Conservation (phyloP, 1,284 basidiomycete species). For the Marasmius oreades region DNA sequence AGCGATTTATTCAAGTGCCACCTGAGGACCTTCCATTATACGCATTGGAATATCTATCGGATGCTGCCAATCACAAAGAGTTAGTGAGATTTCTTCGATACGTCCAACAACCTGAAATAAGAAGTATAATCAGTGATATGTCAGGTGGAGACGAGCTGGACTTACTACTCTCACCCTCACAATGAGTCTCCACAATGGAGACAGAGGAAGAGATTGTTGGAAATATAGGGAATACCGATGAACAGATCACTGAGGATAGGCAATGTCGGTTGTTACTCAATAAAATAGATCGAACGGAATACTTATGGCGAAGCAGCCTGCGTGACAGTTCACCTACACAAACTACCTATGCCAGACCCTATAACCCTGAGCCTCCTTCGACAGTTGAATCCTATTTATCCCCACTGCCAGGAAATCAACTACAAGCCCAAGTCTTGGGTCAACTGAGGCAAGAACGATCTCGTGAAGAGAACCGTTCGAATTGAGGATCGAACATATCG, state of each 20-base stretch:
- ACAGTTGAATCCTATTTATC: not conserved
- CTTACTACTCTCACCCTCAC: not conserved
- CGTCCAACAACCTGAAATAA: not conserved
- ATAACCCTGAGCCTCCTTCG: not conserved
- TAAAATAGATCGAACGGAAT: not conserved
- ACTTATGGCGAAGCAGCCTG: not conserved
- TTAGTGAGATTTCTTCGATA: not conserved
- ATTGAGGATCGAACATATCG: too few relatives aligned
- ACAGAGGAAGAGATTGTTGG: not conserved
- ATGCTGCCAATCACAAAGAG: not conserved
- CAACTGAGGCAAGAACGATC: too few relatives aligned
- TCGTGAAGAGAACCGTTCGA: too few relatives aligned
- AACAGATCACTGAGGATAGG: not conserved
- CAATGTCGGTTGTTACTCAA: not conserved
- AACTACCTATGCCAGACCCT: not conserved
- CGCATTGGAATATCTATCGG: not conserved
- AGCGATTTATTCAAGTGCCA: not conserved
- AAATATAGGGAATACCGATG: too few relatives aligned
- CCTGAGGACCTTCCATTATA: not conserved
- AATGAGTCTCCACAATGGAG: not conserved
- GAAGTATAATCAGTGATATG: not conserved
- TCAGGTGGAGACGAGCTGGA: not conserved
- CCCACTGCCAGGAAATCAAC: too few relatives aligned
- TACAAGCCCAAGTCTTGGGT: too few relatives aligned
- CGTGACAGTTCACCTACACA: too few relatives aligned